Evolutionary conservation across 805 yeast species (phyloP), one percentile per base, ranked within the genome.

Genomic region (Zygosaccharomyces siamensis): DNA sequence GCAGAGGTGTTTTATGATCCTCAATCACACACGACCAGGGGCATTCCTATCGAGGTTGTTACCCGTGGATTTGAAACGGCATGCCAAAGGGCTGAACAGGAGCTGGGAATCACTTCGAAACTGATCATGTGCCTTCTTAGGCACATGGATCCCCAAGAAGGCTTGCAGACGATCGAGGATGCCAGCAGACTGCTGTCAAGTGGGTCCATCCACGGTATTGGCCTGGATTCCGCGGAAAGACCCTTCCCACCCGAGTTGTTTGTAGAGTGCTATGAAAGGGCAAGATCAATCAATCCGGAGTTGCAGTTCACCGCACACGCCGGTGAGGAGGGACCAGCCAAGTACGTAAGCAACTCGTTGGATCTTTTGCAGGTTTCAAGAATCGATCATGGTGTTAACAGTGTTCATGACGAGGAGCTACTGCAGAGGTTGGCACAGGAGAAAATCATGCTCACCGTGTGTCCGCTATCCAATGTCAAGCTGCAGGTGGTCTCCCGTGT

Each of bases 311-410:
- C 95, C 32, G 92, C 95, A 2, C 95, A 87, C 61, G 95, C 93
- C 2, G 95, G 95, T 59, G 95, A 87, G 68, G 95, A 87, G 71
- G 95, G 92, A 46, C 87, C 84, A 54, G 81, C 88, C 37, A 75
- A 79, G n/a, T 85, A 72, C 56, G 86, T 86, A 24, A 50, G 69
- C 7, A 74, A 73, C 46, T 70, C 93, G 1, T 68, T 86, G 52
- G 83, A 84, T 57, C 49, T 72, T 41, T 73, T 84, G 49, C 73
- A 78, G 1, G 86, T 79, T 23, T 74, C 81, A 30, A 77, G 96
- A 66, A 83, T 87, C 48, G 95, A 87, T 61, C 95, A 87, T 61
- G 95, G 95, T 47, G 79, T 86, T 55, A 80, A 83, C 60, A 77
- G 88, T 7, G 67, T 73, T 39, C 74, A 84, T 36, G 82, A 76